Base-by-base conservation (phyloP, 23 red algal species). In the Gracilaria domingensis region DNA sequence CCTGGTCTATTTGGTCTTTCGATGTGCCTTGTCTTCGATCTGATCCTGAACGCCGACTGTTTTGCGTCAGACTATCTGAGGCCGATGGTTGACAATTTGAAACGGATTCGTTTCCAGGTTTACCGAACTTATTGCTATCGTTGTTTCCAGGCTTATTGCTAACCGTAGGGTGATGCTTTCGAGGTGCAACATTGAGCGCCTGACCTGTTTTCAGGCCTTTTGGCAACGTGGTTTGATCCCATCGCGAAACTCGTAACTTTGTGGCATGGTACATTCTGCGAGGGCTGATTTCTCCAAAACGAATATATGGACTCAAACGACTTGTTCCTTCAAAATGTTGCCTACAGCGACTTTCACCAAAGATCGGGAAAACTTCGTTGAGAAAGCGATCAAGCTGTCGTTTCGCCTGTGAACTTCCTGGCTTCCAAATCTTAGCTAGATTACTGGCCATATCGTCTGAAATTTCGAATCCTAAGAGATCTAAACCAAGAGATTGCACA, bases 201-300 rank as follows among this genome's bases (percentile, higher is more conserved):
- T 9, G 26, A n/a, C 45, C n/a, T 14, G 9, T 7, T 9, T 17
- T 34, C 17, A 45, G 23, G 23, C 8, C 14, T 51, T 25, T 77
- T 18, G 45, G 33, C 32, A 39, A n/a, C 8, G 6, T 34, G 1
- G 45, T 23, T 28, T 86, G 90, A 86, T 83, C 82, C 76, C 83
- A 86, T 12, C 66, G 82, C 50, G 38, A 83, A 21, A 92, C 87
- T 30, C 89, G 82, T 28, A 89, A 58, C 8, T 88, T 62, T 64
- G 89, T 77, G 66, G 77, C 62, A 78, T 92, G 89, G 45, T 96
- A 99, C 65, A 99, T 88, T 57, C 87, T 50, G 3, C 93, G 89
- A 12, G 95, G 92, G 56, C 94, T 96, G 7, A 99, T 51, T 92
- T 99, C 97, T 25, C 97, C 97, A 91, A 99, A 99, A 18, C 95